Conservation (phyloP, 306 rosid species). For the Vicia sativa region DNA sequence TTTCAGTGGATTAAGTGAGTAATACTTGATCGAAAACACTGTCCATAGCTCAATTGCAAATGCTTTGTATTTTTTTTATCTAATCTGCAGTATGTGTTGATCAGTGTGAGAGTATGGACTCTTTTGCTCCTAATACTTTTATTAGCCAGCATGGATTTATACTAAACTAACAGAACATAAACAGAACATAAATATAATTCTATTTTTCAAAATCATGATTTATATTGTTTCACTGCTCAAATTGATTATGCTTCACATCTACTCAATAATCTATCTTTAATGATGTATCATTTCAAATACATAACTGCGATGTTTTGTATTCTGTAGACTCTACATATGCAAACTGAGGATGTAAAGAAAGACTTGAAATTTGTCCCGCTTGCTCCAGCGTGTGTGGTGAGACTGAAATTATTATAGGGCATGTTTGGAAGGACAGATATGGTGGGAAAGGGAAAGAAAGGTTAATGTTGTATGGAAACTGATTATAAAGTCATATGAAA, state of each 20-base stretch:
- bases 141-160: no score
- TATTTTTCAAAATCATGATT: no score
- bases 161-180: no score
- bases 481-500: not conserved
- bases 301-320: slow-evolving; percentile 33
- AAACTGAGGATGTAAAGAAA: slow-evolving; percentile 63
- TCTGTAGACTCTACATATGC: slow-evolving; percentile 69
- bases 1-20: slow-evolving; percentile 18
- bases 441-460: slow-evolving; percentile 2
- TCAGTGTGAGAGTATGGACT: no score
- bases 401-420: slow-evolving; percentile 27
- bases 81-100: no score
- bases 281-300: slow-evolving; percentile 21
- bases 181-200: no score
- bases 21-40: not conserved
- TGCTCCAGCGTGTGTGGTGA: slow-evolving; percentile 98
- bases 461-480: not conserved
- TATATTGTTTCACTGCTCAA: no score
- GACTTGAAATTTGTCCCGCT: slow-evolving; percentile 81
- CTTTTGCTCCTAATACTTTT: no score
- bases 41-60: not conserved
- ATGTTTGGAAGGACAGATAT: not conserved
- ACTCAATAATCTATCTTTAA: no score
- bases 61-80: no score
- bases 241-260: no score